Base-by-base conservation (phyloP, 352 stramenopile species). In the Pythium utonaiense region DNA sequence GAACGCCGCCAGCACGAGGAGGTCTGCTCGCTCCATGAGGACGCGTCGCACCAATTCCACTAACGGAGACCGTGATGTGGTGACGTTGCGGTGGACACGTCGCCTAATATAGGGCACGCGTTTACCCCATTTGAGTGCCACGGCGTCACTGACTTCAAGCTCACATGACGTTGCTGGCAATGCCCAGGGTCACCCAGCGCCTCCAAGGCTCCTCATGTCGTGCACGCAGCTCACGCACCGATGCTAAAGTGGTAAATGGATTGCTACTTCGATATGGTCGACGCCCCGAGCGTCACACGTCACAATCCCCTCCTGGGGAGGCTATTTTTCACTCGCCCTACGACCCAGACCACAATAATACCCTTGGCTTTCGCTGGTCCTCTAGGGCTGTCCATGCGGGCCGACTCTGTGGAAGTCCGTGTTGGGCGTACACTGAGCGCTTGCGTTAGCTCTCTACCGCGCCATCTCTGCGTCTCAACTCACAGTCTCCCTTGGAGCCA, bases 1-100 rank as follows among this genome's bases (percentile, higher is more conserved):
- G 51, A 76, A 73, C 8, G 66, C 68, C 24, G 54, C 60, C 28
- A 74, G 62, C 48, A 80, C 63, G 22, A 85, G 47, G 40, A 86
- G 42, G 40, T 86, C 79, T 21, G 45, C 57, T 6, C 17, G 27
- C 28, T 62, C 57, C 31, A 66, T 48, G 27, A 36, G 0, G 40
- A 25, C n/a, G 22, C 42, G 42, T 33, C n/a, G 42, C 22, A 51
- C 40, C 40, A 47, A 27, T 47, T 12, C 1, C 40, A 47, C 13
- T 27, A 13, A 6, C 40, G 40, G 16, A 13, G 40, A 47, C n/a
- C 13, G 40, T 47, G 40, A 47, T 13, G 40, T 47, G 19, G n/a
- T 40, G 33, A 40, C 14, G 33, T n/a, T 40, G 33, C 17, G 14
- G 6, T 40, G 33, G 36, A 44, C 5, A 3, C 14, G 22, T 10